Conservation (phyloP, 192 early-diverging fungal species). For the Linnemannia exigua region DNA sequence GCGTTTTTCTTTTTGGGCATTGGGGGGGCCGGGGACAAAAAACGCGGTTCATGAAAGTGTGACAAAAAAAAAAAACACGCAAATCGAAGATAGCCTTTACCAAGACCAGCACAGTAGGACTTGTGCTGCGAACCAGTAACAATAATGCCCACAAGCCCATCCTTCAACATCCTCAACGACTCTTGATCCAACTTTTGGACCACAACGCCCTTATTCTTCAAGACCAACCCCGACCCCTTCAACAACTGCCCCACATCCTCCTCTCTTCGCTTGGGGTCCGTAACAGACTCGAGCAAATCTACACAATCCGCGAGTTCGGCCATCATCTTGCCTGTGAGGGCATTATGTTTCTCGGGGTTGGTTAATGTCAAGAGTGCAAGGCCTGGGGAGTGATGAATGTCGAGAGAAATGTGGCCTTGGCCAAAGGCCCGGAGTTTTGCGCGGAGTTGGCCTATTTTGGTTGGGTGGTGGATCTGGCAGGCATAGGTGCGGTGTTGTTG, state of each 20-base stretch:
- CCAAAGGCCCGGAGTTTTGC: constrained; percentile 55
- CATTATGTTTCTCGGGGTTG: constrained; percentile 67
- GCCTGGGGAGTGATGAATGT: constrained; percentile 52
- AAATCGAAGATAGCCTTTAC: no score
- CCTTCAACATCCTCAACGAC: neutral
- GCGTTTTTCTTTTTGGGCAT: constrained; percentile 7
- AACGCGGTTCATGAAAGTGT: no score
- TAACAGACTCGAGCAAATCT: constrained; percentile 57
- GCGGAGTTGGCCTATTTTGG: constrained; percentile 52
- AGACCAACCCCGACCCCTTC: constrained; percentile 39
- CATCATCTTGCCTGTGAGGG: constrained; percentile 74
- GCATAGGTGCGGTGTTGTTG: constrained; percentile 8
- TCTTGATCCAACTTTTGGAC: constrained; percentile 13
- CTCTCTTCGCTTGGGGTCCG: neutral
- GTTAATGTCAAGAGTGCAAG: constrained; percentile 59
- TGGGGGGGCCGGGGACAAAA: no score
- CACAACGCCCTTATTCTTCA: constrained; percentile 15
- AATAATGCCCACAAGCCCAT: constrained; percentile 57
- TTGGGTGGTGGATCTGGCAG: constrained; percentile 47
- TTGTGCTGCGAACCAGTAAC: constrained; percentile 58
- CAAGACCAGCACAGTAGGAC: constrained; percentile 66
- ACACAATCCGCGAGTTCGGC: constrained; percentile 69
- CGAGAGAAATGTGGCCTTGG: constrained; percentile 57
- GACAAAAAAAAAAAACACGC: no score
- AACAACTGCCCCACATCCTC: constrained; percentile 6